Conservation (phyloP, 345 rosid species). For the Firmiana major region DNA sequence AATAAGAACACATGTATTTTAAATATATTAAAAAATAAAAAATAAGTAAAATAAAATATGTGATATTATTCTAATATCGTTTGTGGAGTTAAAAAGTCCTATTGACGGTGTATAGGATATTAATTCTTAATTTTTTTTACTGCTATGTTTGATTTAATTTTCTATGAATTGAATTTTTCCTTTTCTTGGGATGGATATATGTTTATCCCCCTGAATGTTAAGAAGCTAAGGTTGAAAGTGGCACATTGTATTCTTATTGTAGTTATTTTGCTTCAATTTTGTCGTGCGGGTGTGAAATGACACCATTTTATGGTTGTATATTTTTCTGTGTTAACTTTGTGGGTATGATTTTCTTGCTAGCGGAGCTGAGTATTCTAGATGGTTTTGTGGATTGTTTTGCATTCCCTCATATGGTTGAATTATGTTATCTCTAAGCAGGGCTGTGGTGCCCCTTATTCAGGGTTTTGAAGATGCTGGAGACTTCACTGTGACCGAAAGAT, state of each 20-base stretch:
- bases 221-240: neutral
- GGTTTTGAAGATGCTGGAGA: constrained; percentile 99
- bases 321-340: neutral
- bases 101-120: no score
- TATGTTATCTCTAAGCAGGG: constrained; percentile 82
- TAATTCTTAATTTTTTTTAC: no score
- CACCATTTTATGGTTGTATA: neutral
- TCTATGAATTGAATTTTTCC: neutral
- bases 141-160: neutral
- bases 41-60: no score
- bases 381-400: constrained; percentile 24
- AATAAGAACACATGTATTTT: no score
- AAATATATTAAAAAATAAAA: no score
- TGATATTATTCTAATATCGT: no score
- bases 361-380: constrained; percentile 7
- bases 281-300: neutral
- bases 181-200: neutral
- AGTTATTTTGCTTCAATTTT: neutral
- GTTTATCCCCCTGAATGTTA: neutral
- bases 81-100: no score
- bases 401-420: constrained; percentile 41
- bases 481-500: constrained; percentile 78
- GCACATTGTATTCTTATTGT: neutral
- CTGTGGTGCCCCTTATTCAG: constrained; percentile 98
- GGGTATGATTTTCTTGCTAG: neutral